Evolutionary conservation across 192 early-diverging fungal species (phyloP).

Genomic region (Dissophora globulifera): DNA sequence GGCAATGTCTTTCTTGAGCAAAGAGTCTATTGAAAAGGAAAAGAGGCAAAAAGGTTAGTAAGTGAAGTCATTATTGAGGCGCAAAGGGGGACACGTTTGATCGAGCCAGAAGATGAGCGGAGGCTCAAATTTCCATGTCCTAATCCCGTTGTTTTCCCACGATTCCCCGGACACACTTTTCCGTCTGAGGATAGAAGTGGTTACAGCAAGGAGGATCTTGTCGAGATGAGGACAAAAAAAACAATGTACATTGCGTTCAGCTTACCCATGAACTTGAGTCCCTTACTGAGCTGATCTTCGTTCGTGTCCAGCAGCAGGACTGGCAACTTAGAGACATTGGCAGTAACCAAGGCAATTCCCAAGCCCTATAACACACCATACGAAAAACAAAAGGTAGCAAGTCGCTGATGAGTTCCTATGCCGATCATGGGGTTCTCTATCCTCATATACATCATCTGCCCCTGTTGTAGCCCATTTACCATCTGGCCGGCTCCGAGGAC

Average conservation of each 20-base stretch:
- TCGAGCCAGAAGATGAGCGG: too few species aligned
- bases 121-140: too few species aligned
- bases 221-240: too few species aligned
- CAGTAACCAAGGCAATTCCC: conserved; percentile 91
- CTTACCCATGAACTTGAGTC: conserved; percentile 83
- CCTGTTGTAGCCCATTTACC: too few species aligned
- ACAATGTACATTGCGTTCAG: neutral
- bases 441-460: too few species aligned
- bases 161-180: neutral
- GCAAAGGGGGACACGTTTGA: too few species aligned
- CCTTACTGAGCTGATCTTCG: conserved; percentile 80
- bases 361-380: conserved; percentile 57
- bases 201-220: too few species aligned
- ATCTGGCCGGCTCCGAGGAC: conserved; percentile 98
- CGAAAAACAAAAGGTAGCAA: neutral
- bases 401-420: too few species aligned
- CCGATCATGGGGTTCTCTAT: too few species aligned
- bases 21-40: conserved; percentile 66
- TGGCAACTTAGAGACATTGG: conserved; percentile 80
- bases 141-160: conserved; percentile 9
- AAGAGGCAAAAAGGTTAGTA: neutral
- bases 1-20: conserved; percentile 89
- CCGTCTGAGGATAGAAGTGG: too few species aligned
- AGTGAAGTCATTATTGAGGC: too few species aligned
- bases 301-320: conserved; percentile 87